Conservation (phyloP, 192 early-diverging fungal species). For the Backusella liffmaniae region DNA sequence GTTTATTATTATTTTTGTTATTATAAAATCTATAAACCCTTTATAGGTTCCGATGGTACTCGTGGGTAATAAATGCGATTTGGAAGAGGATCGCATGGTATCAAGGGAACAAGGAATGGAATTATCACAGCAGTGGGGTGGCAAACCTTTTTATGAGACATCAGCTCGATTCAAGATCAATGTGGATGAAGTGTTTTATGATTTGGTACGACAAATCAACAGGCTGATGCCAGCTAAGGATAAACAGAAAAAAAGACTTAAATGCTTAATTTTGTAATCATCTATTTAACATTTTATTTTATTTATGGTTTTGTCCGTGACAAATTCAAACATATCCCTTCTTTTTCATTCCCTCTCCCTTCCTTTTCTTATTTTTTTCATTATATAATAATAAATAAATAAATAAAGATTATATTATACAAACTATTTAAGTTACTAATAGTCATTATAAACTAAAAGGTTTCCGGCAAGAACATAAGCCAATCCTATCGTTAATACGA, state of each 20-base stretch:
- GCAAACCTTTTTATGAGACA: slow-evolving; percentile 79
- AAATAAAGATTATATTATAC: neutral
- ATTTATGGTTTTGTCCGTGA: slow-evolving; percentile 9
- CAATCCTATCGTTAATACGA: slow-evolving; percentile 8
- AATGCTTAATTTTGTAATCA: slow-evolving; percentile 20
- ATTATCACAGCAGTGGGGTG: slow-evolving; percentile 64
- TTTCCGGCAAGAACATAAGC: slow-evolving; percentile 16
- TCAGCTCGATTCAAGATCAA: slow-evolving; percentile 82
- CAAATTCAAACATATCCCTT: neutral
- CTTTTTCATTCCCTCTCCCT: neutral
- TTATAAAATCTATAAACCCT: slow-evolving; percentile 68
- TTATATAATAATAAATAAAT: neutral
- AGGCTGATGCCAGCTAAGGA: slow-evolving; percentile 69
- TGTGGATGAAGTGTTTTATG: slow-evolving; percentile 89
- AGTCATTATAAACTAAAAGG: slow-evolving; percentile 27
- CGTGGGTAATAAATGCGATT: slow-evolving; percentile 92
- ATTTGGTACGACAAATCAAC: slow-evolving; percentile 88
- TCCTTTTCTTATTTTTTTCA: neutral
- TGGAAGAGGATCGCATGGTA: slow-evolving; percentile 68
- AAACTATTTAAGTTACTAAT: slow-evolving; percentile 2
- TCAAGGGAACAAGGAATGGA: slow-evolving; percentile 60
- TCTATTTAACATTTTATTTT: neutral
- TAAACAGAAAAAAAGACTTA: slow-evolving; percentile 28
- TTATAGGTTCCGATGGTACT: slow-evolving; percentile 83
- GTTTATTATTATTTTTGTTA: slow-evolving; percentile 40